phyloP scores from a whole-genome alignment of 2,329 filamentous ascomycete genomes.

The Colletotrichum sublineola region DNA sequence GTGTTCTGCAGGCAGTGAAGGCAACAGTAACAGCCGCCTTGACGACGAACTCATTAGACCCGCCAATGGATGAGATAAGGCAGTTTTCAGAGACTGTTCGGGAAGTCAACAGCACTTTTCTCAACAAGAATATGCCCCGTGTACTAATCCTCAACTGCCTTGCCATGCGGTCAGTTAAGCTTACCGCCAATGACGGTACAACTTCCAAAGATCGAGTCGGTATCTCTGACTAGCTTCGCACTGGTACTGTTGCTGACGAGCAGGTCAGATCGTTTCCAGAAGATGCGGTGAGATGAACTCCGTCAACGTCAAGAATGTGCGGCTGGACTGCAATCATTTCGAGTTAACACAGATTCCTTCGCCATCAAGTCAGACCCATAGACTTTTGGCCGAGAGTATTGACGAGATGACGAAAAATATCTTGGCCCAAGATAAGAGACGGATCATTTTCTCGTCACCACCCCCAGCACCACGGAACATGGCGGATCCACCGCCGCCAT shows the following conservation, averaged over 20 bases:
- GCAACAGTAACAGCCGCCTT: constrained; percentile 37
- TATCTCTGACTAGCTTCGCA: neutral
- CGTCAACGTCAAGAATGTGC: constrained; percentile 1
- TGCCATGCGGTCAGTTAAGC: constrained; percentile 6
- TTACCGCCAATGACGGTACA: neutral
- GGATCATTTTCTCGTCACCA: constrained; percentile 1
- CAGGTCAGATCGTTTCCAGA: constrained; percentile 20
- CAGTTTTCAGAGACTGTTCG: constrained; percentile 44
- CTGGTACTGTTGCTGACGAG: neutral
- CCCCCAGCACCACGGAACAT: neutral
- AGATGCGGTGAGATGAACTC: constrained; percentile 9
- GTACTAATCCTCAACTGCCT: constrained; percentile 28
- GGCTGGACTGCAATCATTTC: constrained; percentile 43
- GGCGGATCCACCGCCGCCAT: neutral
- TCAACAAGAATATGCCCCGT: neutral
- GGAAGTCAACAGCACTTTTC: constrained; percentile 41
- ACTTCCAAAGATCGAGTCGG: constrained; percentile 18
- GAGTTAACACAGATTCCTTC: constrained; percentile 43
- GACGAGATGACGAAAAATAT: constrained; percentile 20
- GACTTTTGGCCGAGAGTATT: constrained; percentile 25
- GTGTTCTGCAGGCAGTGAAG: constrained; percentile 43
- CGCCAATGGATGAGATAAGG: constrained; percentile 41
- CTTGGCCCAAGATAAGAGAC: neutral
- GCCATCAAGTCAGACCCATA: constrained; percentile 38
- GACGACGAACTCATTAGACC: constrained; percentile 4